Evolutionary conservation across 108 stramenopile genomes (phyloP).

Genomic region (Skeletonema marinoi): DNA sequence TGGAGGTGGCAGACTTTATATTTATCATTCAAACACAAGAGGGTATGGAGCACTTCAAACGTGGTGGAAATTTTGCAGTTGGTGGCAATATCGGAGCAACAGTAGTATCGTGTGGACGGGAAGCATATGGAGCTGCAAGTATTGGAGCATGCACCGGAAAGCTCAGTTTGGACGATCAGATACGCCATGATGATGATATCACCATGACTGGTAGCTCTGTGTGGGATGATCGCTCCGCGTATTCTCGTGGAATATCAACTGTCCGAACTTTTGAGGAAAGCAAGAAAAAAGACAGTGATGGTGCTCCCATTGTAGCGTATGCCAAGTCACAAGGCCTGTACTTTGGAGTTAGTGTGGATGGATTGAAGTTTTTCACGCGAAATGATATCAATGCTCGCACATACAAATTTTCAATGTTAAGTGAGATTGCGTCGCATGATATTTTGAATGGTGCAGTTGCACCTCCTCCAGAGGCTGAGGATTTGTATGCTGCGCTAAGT

Average conservation of each 20-base stretch:
- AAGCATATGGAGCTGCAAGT: constrained; percentile 84
- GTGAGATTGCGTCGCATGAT: constrained; percentile 65
- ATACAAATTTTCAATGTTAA: constrained; percentile 71
- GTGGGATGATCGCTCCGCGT: constrained; percentile 26
- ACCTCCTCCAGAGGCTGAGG: constrained; percentile 81
- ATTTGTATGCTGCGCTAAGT: constrained; percentile 76
- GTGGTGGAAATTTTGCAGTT: constrained; percentile 71
- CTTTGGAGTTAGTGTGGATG: constrained; percentile 86
- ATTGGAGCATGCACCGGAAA: constrained; percentile 51
- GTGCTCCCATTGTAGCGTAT: constrained; percentile 88
- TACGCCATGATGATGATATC: constrained; percentile 67
- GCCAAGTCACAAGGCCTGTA: constrained; percentile 88
- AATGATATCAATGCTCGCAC: constrained; percentile 77
- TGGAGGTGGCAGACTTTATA: constrained; percentile 86
- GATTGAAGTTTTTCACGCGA: constrained; percentile 76
- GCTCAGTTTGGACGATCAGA: constrained; percentile 34
- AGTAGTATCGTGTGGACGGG: constrained; percentile 72
- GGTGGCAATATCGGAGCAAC: constrained; percentile 87
- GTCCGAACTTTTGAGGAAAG: constrained; percentile 11
- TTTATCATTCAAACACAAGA: constrained; percentile 85
- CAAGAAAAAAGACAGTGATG: constrained; percentile 41
- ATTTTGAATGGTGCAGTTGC: constrained; percentile 76
- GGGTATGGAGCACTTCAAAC: constrained; percentile 80
- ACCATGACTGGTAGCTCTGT: constrained; percentile 26
- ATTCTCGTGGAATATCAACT: constrained; percentile 10